Evolutionary conservation across 495 filamentous ascomycete species (phyloP).

Genomic region (Aspergillus mulundensis): DNA sequence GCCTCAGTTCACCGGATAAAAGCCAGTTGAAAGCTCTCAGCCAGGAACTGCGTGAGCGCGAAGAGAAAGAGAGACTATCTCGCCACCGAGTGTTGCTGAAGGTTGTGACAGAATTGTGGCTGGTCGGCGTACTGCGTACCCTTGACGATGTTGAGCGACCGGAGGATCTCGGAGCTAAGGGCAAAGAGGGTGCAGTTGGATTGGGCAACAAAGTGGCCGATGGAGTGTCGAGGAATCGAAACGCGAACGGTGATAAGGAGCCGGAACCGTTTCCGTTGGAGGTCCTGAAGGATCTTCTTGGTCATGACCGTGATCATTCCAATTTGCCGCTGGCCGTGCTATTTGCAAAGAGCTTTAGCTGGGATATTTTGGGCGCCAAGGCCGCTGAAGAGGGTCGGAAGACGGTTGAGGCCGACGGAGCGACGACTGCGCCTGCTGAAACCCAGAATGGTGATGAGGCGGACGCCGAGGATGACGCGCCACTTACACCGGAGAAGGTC

Average conservation of each 20-base stretch:
- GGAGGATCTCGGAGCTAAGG: constrained; percentile 71
- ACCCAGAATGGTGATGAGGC: constrained; percentile 44
- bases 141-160: constrained; percentile 84
- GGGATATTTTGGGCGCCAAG: constrained; percentile 87
- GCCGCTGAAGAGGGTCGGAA: constrained; percentile 69
- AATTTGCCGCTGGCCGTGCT: constrained; percentile 88
- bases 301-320: constrained; percentile 85
- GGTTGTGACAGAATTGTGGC: constrained; percentile 94
- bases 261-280: constrained; percentile 90
- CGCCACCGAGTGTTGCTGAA: constrained; percentile 83
- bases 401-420: constrained; percentile 80
- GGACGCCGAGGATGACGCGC: constrained; percentile 54
- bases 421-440: constrained; percentile 50
- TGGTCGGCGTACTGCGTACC: constrained; percentile 80
- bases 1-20: constrained; percentile 89
- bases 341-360: constrained; percentile 94
- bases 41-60: constrained; percentile 81
- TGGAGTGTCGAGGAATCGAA: constrained; percentile 45
- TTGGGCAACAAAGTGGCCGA: constrained; percentile 50
- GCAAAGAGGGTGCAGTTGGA: constrained; percentile 53
- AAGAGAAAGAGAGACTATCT: constrained; percentile 88
- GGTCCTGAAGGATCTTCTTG: constrained; percentile 91
- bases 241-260: constrained; percentile 34
- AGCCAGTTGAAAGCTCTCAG: constrained; percentile 71
- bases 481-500: constrained; percentile 69